phyloP scores from a whole-genome alignment of 2,329 filamentous ascomycete genomes.

The Alternaria solani region DNA sequence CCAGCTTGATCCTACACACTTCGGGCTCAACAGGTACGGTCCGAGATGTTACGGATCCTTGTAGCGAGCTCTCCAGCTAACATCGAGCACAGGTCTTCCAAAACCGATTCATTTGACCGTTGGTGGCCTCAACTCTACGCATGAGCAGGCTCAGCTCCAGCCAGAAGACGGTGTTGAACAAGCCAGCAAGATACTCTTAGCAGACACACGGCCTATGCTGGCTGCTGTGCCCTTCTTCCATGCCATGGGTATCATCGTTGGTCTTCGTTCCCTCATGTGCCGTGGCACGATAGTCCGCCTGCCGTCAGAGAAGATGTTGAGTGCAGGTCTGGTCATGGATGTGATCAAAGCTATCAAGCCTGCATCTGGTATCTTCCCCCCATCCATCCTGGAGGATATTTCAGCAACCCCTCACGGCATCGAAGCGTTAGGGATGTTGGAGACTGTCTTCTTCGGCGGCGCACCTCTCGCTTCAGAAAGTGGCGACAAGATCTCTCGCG shows the following conservation, averaged over 20 bases:
- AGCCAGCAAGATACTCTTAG: neutral
- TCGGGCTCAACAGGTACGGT: constrained; percentile 6
- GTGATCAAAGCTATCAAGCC: constrained; percentile 2
- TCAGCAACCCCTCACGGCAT: neutral
- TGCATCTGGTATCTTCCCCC: neutral
- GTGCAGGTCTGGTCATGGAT: constrained; percentile 1
- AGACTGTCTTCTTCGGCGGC: neutral
- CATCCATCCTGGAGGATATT: constrained; percentile 5
- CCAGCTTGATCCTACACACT: constrained; percentile 7
- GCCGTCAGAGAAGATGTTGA: constrained; percentile 2
- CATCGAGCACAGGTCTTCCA: neutral
- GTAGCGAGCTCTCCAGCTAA: neutral
- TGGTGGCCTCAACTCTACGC: neutral
- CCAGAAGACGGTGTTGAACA: neutral
- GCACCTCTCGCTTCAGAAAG: neutral
- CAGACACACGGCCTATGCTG: neutral
- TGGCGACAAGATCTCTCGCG: constrained; percentile 3
- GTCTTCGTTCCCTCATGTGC: constrained; percentile 2
- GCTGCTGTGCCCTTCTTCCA: constrained; percentile 8
- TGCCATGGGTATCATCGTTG: neutral
- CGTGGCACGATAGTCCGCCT: neutral
- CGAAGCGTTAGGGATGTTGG: neutral
- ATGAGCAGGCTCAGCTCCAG: neutral
- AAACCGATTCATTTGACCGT: constrained; percentile 6
- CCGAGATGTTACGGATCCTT: too few species aligned